Conservation (phyloP, 805 yeast genomes). For the Kockiozyma suomiensis region DNA sequence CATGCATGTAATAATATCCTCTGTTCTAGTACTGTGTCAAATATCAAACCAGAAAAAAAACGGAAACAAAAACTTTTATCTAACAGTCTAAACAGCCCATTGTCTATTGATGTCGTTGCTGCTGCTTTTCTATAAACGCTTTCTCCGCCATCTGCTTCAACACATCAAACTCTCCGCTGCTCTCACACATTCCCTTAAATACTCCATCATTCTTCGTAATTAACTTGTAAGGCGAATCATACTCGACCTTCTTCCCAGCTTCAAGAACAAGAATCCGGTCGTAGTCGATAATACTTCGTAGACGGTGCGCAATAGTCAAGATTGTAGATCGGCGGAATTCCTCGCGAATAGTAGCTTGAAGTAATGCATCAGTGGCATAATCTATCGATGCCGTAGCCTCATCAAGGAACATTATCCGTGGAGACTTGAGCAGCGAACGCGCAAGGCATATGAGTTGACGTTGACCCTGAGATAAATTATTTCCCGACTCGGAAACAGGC, state of each 20-base stretch:
- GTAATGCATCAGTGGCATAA: slow-evolving; percentile 65
- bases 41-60: too few relatives aligned
- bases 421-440: slow-evolving; percentile 65
- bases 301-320: slow-evolving; percentile 71
- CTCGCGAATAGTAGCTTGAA: slow-evolving; percentile 59
- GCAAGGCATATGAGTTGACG: slow-evolving; percentile 69
- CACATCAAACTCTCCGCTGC: slow-evolving; percentile 87
- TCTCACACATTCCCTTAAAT: slow-evolving; percentile 39
- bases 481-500: slow-evolving; percentile 66
- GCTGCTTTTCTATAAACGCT: slow-evolving; percentile 47
- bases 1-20: too few relatives aligned
- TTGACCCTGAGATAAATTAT: slow-evolving; percentile 71
- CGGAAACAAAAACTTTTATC: not conserved
- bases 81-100: too few relatives aligned
- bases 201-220: slow-evolving; percentile 59
- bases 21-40: not conserved
- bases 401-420: slow-evolving; percentile 64
- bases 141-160: slow-evolving; percentile 67
- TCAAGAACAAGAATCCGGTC: slow-evolving; percentile 82
- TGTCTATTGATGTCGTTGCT: not conserved
- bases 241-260: slow-evolving; percentile 73
- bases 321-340: slow-evolving; percentile 67
- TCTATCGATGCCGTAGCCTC: slow-evolving; percentile 80
- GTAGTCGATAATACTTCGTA: slow-evolving; percentile 69
- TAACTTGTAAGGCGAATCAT: slow-evolving; percentile 59